Conservation (phyloP, 352 stramenopile species). For the Globisporangium nodosum region DNA sequence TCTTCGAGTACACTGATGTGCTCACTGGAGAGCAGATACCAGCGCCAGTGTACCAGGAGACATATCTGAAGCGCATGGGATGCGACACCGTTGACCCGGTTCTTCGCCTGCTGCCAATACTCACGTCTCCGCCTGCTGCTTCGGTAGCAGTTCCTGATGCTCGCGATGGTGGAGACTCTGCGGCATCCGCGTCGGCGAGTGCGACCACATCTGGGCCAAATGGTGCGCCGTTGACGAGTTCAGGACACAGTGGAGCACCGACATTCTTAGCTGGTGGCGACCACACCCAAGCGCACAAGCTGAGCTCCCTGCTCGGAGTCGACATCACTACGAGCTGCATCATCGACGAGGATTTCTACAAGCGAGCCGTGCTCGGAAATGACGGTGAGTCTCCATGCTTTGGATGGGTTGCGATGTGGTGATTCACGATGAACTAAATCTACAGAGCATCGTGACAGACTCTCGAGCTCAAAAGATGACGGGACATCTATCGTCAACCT, state of each 20-base stretch:
- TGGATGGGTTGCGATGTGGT: background rate
- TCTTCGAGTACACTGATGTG: conserved; percentile 49
- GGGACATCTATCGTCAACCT: background rate
- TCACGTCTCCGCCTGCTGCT: background rate
- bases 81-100: conserved; percentile 27
- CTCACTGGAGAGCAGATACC: conserved; percentile 29
- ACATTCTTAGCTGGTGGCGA: background rate
- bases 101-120: conserved; percentile 16
- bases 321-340: conserved; percentile 38
- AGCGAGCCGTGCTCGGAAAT: background rate
- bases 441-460: background rate
- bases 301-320: conserved; percentile 23
- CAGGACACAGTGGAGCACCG: background rate
- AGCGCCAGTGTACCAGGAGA: conserved; percentile 29
- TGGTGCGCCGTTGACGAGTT: background rate
- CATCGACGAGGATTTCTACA: conserved; percentile 32
- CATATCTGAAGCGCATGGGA: conserved; percentile 41
- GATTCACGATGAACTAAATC: background rate
- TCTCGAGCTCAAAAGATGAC: too few relatives aligned
- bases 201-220: background rate
- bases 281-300: conserved; percentile 1
- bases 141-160: background rate
- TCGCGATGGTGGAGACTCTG: background rate
- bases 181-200: too few relatives aligned
- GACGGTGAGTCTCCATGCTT: background rate